A percentile compares a stretch with the other conserved stretches of the same genome.
Evolutionary conservation across 176 grass and related monocot genomes (phyloP).

Genomic region (Urochloa ruziziensis): DNA sequence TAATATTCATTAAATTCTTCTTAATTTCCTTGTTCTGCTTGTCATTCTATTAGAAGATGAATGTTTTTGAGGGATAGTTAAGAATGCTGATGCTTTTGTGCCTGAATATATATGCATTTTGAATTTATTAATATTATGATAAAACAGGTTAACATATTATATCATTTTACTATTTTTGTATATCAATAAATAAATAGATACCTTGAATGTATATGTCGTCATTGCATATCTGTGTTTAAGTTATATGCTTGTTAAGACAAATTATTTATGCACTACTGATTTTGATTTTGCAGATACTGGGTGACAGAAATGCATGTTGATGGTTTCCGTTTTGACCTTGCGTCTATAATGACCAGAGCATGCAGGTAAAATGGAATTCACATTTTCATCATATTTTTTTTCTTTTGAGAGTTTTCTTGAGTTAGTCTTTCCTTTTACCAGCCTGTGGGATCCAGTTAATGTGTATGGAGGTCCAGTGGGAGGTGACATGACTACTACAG

Average conservation of each 20-base stretch:
- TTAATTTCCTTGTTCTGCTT: conserved; percentile 1
- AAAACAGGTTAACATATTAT: neutral
- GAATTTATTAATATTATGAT: conserved; percentile 3
- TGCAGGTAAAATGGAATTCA: conserved; percentile 50
- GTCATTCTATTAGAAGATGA: neutral
- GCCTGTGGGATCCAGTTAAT: conserved; percentile 91
- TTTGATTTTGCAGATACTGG: conserved; percentile 74
- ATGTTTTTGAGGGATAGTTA: neutral
- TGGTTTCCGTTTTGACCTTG: conserved; percentile 96
- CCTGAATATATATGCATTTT: conserved; percentile 3
- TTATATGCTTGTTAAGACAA: neutral
- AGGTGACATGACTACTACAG: conserved; percentile 72
- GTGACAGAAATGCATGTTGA: conserved; percentile 98
- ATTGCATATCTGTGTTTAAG: neutral
- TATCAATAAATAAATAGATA: neutral
- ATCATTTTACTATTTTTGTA: neutral
- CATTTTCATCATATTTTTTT: neutral
- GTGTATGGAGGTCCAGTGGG: conserved; percentile 71
- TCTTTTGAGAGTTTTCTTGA: conserved; percentile 10
- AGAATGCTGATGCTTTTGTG: conserved; percentile 1
- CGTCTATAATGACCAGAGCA: conserved; percentile 96
- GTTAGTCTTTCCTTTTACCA: conserved; percentile 35
- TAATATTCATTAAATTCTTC: neutral
- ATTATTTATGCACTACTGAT: neutral
- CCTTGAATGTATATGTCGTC: conserved; percentile 5